A percentile compares a stretch with the other conserved stretches of the same genome.
phyloP scores from a whole-genome alignment of 306 rosid species.

The Rosa lucieae region DNA sequence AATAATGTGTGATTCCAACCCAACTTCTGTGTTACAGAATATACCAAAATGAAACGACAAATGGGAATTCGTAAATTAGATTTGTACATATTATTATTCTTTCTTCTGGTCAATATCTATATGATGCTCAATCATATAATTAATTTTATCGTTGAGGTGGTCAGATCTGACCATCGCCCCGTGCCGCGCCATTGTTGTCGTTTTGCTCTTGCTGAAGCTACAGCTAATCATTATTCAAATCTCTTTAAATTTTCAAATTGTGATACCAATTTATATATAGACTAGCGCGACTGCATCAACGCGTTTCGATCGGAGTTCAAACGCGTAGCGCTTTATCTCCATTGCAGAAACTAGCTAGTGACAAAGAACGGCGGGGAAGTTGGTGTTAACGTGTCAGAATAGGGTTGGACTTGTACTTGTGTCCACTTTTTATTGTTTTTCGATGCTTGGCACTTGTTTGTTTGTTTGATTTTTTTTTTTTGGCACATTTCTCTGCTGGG shows the following conservation, averaged over 20 bases:
- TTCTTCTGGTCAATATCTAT: background rate
- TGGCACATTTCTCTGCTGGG: no score
- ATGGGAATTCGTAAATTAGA: background rate
- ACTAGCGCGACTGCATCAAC: no score
- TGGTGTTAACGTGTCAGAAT: no score
- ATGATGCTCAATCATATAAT: background rate
- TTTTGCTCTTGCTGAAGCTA: background rate
- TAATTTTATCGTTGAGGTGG: background rate
- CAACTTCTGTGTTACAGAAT: background rate
- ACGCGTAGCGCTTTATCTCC: no score
- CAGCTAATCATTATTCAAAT: background rate
- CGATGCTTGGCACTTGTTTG: no score
- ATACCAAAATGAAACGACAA: background rate
- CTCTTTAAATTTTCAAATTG: background rate
- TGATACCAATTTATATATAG: background rate
- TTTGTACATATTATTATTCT: background rate
- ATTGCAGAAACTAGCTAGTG: no score
- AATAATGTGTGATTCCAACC: background rate
- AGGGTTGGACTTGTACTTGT: no score
- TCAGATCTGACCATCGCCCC: slow-evolving; percentile 1
- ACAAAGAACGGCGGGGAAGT: no score
- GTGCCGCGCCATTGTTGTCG: background rate
- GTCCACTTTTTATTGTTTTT: no score
- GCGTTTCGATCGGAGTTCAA: no score
- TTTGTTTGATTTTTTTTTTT: no score